Base-by-base conservation (phyloP, 169 alveolate species). In the Toxoplasma gondii region DNA sequence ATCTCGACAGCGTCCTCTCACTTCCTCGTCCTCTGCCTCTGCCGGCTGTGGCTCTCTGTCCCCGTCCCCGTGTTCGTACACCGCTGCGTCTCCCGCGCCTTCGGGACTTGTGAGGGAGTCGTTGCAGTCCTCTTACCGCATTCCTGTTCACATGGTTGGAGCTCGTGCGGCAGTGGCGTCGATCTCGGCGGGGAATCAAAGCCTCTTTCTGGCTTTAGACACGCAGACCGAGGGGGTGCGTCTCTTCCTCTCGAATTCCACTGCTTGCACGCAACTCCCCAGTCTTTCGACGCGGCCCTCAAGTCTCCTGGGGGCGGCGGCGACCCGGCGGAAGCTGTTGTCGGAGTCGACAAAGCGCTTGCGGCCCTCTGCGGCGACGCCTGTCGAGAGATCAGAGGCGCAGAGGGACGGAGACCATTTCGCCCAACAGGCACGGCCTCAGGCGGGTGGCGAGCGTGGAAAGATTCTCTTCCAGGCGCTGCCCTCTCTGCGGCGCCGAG, bases 161-260 rank as follows among this genome's bases (percentile, higher is more conserved):
- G 90, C 69, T 12, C 54, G 90, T 29, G 90, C 90, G 24, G 90
- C 90, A 2, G 41, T 43, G n/a, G 4, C 36, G 34, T 7, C 38
- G 54, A 78, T 91, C 31, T 64, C 67, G 5, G 90, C 78, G 17
- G 94, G 94, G 36, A 53, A 83, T 64, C 94, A 91, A 64, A 45
- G 41, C 39, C 82, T 91, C 70, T 82, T 91, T 45, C 88, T 91
- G 38, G 94, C 88, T 31, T 29, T 91, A 49, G 94, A 91, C 41
- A 41, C 91, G n/a, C 64, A 64, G 45, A 78, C 83, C 41, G 94
- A 91, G 49, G 94, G 94, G 31, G 44, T 91, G 19, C 88, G 94
- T 54, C 67, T 91, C 53, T 91, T 91, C 36, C 80, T 64, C 9
- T 78, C 94, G 0, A 81, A 53, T 1, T 44, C 91, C 19, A n/a